phyloP scores from a whole-genome alignment of 208 protist genomes.

The Angomonas deanei region DNA sequence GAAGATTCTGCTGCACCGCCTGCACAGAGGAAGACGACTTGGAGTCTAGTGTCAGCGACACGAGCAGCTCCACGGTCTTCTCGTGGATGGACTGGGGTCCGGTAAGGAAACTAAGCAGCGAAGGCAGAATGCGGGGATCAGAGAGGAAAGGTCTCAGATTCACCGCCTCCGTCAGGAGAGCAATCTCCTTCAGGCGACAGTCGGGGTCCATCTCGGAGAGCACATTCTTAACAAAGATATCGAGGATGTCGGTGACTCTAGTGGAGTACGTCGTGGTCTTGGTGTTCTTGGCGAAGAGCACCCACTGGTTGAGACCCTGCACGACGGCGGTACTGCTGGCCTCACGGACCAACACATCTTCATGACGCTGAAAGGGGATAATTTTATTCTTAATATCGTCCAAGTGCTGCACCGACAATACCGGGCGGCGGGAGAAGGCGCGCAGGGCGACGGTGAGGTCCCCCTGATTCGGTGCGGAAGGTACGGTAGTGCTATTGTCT shows the following conservation, averaged over 20 bases:
- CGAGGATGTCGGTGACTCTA: conserved; percentile 78
- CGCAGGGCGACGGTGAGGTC: conserved; percentile 77
- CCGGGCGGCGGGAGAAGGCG: conserved; percentile 56
- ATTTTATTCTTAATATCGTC: conserved; percentile 66
- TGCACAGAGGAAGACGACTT: conserved; percentile 42
- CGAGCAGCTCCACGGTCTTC: conserved; percentile 77
- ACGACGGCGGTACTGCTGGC: conserved; percentile 74
- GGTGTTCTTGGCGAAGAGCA: conserved; percentile 69
- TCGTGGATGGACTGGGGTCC: conserved; percentile 61
- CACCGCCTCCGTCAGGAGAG: conserved; percentile 51
- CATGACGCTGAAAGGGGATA: conserved; percentile 70
- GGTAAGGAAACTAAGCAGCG: conserved; percentile 79
- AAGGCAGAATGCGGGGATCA: conserved; percentile 69
- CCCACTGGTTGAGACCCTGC: conserved; percentile 54
- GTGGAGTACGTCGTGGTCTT: conserved; percentile 80
- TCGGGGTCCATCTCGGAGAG: conserved; percentile 74
- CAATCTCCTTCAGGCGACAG: conserved; percentile 63
- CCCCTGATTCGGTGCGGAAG: not conserved
- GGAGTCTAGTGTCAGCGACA: conserved; percentile 68
- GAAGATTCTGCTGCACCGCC: conserved; percentile 68
- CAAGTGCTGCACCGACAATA: conserved; percentile 75
- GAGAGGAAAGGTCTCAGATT: conserved; percentile 63
- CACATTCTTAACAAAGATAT: conserved; percentile 79
- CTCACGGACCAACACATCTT: conserved; percentile 59
- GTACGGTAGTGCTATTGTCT: not conserved